Conservation (phyloP, 192 early-diverging fungal genomes). For the Cetraspora pellucida region DNA sequence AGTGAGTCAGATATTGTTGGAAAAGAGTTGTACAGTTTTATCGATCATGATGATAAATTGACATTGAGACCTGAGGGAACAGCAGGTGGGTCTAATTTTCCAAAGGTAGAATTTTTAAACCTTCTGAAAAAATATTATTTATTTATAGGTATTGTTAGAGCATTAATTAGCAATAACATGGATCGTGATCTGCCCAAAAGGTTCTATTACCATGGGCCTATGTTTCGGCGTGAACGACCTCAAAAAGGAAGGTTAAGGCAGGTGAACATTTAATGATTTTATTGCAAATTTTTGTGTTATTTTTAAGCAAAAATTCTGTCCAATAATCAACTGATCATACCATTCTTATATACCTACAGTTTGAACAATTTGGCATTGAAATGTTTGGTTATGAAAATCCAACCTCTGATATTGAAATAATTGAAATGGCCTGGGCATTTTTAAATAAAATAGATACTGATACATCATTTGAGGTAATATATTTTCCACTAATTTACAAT, state of each 20-base stretch:
- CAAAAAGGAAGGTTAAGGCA: conserved; percentile 69
- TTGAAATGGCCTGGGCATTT: conserved; percentile 55
- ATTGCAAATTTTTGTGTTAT: neutral
- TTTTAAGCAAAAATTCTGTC: neutral
- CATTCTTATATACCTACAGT: conserved; percentile 40
- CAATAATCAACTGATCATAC: too few relatives aligned
- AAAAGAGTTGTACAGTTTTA: conserved; percentile 70
- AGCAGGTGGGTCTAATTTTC: conserved; percentile 38
- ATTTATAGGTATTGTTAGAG: conserved; percentile 42
- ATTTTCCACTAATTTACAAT: neutral
- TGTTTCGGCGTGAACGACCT: conserved; percentile 74
- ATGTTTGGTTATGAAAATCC: conserved; percentile 55
- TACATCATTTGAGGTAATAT: conserved; percentile 34
- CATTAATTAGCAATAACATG: conserved; percentile 51
- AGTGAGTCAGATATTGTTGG: conserved; percentile 66
- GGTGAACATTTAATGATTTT: conserved; percentile 31
- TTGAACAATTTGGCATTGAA: conserved; percentile 73
- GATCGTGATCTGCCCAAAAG: conserved; percentile 49
- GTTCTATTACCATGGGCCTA: conserved; percentile 66
- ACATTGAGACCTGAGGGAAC: conserved; percentile 74
- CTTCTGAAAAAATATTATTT: neutral
- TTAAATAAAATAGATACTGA: conserved; percentile 44
- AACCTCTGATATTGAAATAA: conserved; percentile 62
- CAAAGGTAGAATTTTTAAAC: neutral
- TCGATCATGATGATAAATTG: conserved; percentile 59